Evolutionary conservation across 202 grass and related monocot species (phyloP).

Genomic region (Miscanthus sacchariflorus): DNA sequence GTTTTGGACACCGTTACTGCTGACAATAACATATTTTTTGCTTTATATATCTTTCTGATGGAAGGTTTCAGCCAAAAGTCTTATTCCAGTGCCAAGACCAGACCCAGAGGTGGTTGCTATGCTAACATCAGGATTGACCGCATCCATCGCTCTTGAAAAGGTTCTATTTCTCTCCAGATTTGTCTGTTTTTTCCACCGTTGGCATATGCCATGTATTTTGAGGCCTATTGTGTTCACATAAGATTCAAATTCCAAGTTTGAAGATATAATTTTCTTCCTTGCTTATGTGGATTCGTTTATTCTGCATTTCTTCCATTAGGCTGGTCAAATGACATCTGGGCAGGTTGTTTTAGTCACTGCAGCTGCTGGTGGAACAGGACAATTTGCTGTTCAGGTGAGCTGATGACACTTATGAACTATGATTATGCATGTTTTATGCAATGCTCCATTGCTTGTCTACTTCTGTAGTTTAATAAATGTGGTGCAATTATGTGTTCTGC

Average conservation of each 20-base stretch:
- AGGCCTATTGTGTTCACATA: background rate
- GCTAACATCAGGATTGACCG: conserved; percentile 95
- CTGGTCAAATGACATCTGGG: conserved; percentile 84
- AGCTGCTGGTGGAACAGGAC: conserved; percentile 97
- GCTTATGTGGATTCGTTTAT: conserved; percentile 38
- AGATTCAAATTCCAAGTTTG: conserved; percentile 12
- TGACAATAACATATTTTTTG: conserved; percentile 33
- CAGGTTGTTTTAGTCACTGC: conserved; percentile 87
- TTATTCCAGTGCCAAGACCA: conserved; percentile 91
- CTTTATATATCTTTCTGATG: conserved; percentile 50
- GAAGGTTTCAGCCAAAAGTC: conserved; percentile 81
- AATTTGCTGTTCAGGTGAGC: conserved; percentile 94
- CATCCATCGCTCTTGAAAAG: conserved; percentile 97
- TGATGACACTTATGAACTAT: conserved; percentile 36
- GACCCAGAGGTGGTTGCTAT: conserved; percentile 94
- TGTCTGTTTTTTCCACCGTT: background rate
- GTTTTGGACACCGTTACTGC: background rate
- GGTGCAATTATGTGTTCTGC: background rate
- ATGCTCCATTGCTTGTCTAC: conserved; percentile 21
- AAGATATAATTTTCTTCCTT: conserved; percentile 33
- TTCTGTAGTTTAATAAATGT: conserved; percentile 29
- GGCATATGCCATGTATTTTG: background rate
- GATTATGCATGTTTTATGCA: conserved; percentile 33
- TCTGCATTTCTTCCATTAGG: conserved; percentile 48
- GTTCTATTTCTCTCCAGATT: conserved; percentile 27